Base-by-base conservation (phyloP, 345 rosid genomes). In the Erucastrum elatum region DNA sequence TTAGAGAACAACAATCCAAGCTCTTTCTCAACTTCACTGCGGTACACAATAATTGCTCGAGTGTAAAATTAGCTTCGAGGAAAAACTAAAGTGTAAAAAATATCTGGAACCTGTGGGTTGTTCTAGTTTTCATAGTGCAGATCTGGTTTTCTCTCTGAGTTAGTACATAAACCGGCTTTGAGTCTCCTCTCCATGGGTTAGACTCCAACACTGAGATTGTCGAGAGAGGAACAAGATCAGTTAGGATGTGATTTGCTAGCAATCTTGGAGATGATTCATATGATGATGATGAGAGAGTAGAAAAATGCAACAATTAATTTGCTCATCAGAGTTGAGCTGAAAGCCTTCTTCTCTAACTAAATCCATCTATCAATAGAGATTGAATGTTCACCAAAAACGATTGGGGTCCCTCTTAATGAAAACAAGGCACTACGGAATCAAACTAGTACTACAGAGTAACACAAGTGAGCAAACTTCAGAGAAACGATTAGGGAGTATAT, bases 11-110 rank as follows among this genome's bases (percentile, higher is more conserved):
- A 72, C 26, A 90, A 64, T 62, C 99, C 94, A 25, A 92, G 96
- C 88, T 91, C 98, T 77, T 81, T 90, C 80, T 94, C 98, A 44
- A 92, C 98, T 71, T 92, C 99, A 78, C 98, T 95, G 89, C n/a
- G n/a, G n/a, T n/a, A n/a, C n/a, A n/a, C n/a, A n/a, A n/a, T n/a
- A n/a, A n/a, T n/a, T n/a, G n/a, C n/a, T n/a, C n/a, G n/a, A n/a
- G n/a, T n/a, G n/a, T n/a, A n/a, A n/a, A n/a, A n/a, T n/a, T n/a
- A n/a, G n/a, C n/a, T n/a, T n/a, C n/a, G n/a, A n/a, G n/a, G 63
- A 70, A 12, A 21, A 10, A 21, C 82, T 49, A 80, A n/a, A n/a
- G n/a, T n/a, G n/a, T n/a, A n/a, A n/a, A n/a, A n/a, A n/a, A n/a
- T n/a, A n/a, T n/a, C n/a, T n/a, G 72, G 73, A 49, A 91, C 99